A percentile compares a stretch with the other conserved stretches of the same genome.
Conservation (phyloP, 2,329 filamentous ascomycete species). For the Fusarium anguioides region DNA sequence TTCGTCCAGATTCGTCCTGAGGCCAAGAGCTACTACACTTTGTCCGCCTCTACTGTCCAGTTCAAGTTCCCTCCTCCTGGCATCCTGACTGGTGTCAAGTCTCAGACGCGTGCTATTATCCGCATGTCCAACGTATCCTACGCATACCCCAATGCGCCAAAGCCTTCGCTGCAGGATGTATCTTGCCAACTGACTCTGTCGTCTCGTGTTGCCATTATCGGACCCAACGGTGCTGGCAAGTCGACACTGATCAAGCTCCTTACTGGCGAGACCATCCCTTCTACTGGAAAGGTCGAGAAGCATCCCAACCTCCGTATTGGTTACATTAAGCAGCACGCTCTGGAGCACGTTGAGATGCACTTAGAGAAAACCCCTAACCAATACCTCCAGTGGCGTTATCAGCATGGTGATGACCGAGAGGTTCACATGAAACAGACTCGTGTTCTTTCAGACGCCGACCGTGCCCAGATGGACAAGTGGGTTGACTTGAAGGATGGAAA, state of each 20-base stretch:
- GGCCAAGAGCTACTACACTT: constrained; percentile 97
- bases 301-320: constrained; percentile 98
- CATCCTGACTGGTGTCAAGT: constrained; percentile 95
- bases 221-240: constrained; percentile 97
- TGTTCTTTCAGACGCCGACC: constrained; percentile 84
- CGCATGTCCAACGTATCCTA: constrained; percentile 93
- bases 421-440: constrained; percentile 98
- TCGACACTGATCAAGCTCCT: constrained; percentile 98
- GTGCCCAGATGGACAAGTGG: constrained; percentile 89
- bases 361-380: constrained; percentile 99
- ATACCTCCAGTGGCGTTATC: constrained; percentile 98
- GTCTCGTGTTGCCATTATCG: constrained; percentile 94
- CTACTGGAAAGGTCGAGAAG: constrained; percentile 90
- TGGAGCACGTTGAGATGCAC: constrained; percentile 99
- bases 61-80: constrained; percentile 99
- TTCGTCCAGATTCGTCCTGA: constrained; percentile 94
- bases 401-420: constrained; percentile 95
- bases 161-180: constrained; percentile 88
- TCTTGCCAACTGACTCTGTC: constrained; percentile 90
- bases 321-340: constrained; percentile 99
- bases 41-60: constrained; percentile 86
- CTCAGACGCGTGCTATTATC: constrained; percentile 90
- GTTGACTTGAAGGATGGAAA: constrained; percentile 88
- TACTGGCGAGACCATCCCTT: constrained; percentile 90
- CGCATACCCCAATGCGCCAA: constrained; percentile 89